A percentile compares a stretch with the other conserved stretches of the same genome.
phyloP scores from a whole-genome alignment of 2,329 filamentous ascomycete species.

The Calonectria fujianensis region DNA sequence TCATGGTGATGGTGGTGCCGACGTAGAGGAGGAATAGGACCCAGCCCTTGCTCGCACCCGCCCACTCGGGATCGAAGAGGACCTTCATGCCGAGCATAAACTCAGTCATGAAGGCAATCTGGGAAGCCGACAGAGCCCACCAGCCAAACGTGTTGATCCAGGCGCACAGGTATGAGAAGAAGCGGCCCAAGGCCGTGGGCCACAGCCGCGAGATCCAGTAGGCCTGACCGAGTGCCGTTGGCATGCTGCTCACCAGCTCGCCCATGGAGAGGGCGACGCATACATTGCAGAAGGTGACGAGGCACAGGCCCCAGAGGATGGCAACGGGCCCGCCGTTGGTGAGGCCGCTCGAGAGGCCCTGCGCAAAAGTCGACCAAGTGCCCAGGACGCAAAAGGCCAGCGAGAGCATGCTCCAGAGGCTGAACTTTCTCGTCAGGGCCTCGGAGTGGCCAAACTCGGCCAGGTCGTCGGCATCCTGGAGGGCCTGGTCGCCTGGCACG shows the following conservation, averaged over 20 bases:
- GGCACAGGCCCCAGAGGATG: slow-evolving; percentile 73
- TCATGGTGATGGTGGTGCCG: slow-evolving; percentile 68
- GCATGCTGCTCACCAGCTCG: slow-evolving; percentile 75
- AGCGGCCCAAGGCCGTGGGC: slow-evolving; percentile 65
- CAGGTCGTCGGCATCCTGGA: slow-evolving; percentile 63
- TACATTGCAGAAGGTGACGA: slow-evolving; percentile 72
- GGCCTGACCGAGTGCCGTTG: slow-evolving; percentile 75
- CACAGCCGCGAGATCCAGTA: slow-evolving; percentile 69
- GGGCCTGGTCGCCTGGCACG: slow-evolving; percentile 53
- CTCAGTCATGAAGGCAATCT: slow-evolving; percentile 75
- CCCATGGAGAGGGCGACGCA: slow-evolving; percentile 74
- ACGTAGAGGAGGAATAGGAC: slow-evolving; percentile 74
- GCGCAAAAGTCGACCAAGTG: slow-evolving; percentile 75
- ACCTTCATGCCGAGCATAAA: slow-evolving; percentile 75
- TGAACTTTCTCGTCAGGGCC: slow-evolving; percentile 68
- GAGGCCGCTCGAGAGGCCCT: slow-evolving; percentile 68
- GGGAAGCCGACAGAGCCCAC: slow-evolving; percentile 74
- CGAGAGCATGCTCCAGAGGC: slow-evolving; percentile 73
- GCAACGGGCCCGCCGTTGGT: slow-evolving; percentile 72
- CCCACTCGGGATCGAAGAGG: slow-evolving; percentile 70
- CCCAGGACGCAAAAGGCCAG: slow-evolving; percentile 75
- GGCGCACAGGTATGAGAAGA: slow-evolving; percentile 73
- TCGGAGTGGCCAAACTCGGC: slow-evolving; percentile 64
- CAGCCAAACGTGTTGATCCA: slow-evolving; percentile 78
- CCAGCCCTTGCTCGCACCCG: slow-evolving; percentile 68